A percentile compares a stretch with the other conserved stretches of the same genome.
These are phyloP conservation scores for Datisca glomerata DNA, from an alignment of 306 rosid genomes.

Conservation along the genomic window DNA sequence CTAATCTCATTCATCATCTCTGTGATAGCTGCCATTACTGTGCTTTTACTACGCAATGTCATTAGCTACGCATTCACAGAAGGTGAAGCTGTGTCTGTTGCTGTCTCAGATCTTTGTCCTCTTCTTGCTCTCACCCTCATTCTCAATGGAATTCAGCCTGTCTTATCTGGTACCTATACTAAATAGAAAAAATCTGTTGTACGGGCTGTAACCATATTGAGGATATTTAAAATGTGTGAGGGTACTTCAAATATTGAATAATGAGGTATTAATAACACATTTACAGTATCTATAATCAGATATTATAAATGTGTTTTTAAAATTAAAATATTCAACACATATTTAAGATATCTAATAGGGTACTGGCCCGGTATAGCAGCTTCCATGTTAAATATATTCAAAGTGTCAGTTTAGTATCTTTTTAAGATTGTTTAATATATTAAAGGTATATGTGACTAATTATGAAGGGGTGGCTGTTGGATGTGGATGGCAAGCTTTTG, in stretches of 20 bases:
- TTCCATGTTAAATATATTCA: no score
- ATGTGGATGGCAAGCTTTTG: conserved; percentile 89
- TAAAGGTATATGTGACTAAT: neutral
- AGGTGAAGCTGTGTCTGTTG: conserved; percentile 66
- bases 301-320: no score
- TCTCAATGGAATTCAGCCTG: conserved; percentile 78
- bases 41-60: conserved; percentile 33
- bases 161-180: conserved; percentile 47
- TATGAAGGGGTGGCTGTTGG: conserved; percentile 83
- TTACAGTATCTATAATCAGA: no score
- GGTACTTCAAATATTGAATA: no score
- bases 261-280: no score
- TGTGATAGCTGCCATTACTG: conserved; percentile 22
- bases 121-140: conserved; percentile 49
- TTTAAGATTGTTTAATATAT: no score
- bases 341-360: no score
- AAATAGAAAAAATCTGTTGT: neutral
- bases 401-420: no score
- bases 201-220: no score
- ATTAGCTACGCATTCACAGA: conserved; percentile 64
- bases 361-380: no score
- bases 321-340: no score
- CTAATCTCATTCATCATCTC: conserved; percentile 43
- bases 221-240: no score
- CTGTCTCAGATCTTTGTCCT: conserved; percentile 73